Evolutionary conservation across 2,329 filamentous ascomycete species (phyloP).

Genomic region (Sclerotinia minor): DNA sequence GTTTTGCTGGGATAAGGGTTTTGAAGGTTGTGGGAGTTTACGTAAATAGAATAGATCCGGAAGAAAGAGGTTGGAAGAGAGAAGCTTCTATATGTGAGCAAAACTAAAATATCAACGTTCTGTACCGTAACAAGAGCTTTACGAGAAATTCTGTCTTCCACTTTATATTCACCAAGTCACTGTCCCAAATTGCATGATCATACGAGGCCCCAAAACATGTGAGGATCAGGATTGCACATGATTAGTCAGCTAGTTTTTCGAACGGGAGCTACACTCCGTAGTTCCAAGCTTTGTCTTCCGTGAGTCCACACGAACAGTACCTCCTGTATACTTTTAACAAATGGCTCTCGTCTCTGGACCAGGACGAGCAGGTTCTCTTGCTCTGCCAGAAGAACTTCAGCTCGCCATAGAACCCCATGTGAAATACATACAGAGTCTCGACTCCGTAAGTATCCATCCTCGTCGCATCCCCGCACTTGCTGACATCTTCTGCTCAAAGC

Average conservation of each 20-base stretch:
- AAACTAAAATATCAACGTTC: not conserved
- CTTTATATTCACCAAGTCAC: too few species aligned
- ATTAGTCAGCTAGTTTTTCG: not conserved
- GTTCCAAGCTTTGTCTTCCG: not conserved
- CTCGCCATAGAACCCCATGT: slow-evolving; percentile 62
- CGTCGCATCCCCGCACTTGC: slow-evolving; percentile 29
- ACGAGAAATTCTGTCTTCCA: too few species aligned
- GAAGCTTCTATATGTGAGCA: not conserved
- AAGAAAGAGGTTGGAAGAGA: too few species aligned
- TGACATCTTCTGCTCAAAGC: slow-evolving; percentile 50
- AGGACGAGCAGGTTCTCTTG: slow-evolving; percentile 33
- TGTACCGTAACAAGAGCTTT: not conserved
- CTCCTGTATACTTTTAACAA: not conserved
- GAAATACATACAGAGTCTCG: slow-evolving; percentile 87
- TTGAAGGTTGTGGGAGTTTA: not conserved
- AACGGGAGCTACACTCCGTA: not conserved
- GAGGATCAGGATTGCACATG: not conserved
- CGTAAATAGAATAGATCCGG: not conserved
- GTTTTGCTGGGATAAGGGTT: not conserved
- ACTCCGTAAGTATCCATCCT: slow-evolving; percentile 62
- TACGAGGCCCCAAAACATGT: not conserved
- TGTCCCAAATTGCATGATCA: not conserved
- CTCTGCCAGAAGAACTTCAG: slow-evolving; percentile 40
- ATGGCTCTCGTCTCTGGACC: slow-evolving; percentile 43
- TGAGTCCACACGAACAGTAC: not conserved